Evolutionary conservation across 306 rosid genomes (phyloP), one percentile per base, ranked within the genome.

Genomic region (Astragalus glycyphyllos): DNA sequence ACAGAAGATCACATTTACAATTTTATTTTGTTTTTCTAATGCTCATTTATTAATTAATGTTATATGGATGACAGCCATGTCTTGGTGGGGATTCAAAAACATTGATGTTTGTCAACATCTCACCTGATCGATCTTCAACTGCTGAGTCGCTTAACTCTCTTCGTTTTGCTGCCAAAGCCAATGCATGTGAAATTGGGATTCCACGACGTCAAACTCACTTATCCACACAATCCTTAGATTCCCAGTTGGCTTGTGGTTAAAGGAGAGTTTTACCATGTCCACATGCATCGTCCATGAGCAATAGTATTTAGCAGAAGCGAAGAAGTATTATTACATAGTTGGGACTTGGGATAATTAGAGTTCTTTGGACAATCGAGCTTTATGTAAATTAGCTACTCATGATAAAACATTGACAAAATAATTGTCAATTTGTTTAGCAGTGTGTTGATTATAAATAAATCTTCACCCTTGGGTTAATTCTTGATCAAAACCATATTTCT

Each of bases 81-180:
- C 81, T 94, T 13, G 98, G 96, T 37, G 97, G 98, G 16, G 97
- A 94, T 58, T 94, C 98, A 1, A 94, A 94, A 75, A 94, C 97
- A 4, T 78, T 94, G 58, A 94, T 94, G 98, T 82, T 94, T 62
- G 98, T 89, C 32, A 94, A 94, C 76, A 72, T 94, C 45, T 90
- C 98, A 2, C 98, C 97, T 0, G 98, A 90, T 49, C 81, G 89
- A 65, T 72, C 97, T 56, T 94, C 98, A 13, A 69, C 80, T 1
- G 83, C 82, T 2, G 98, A 94, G 81, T 90, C 98, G 0, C 96
- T 94, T 5, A 90, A 97, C 76, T 94, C 98, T 8, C 96, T 94
- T 3, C 88, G 95, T 34, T 94, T 94, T 59, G 97, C 98, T 5
- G 89, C 97, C 23, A 73, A 97, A 80, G 97, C 88, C n/a, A 94